Evolutionary conservation across 352 stramenopile genomes (phyloP).

Genomic region (Phytophthora podocarpi): DNA sequence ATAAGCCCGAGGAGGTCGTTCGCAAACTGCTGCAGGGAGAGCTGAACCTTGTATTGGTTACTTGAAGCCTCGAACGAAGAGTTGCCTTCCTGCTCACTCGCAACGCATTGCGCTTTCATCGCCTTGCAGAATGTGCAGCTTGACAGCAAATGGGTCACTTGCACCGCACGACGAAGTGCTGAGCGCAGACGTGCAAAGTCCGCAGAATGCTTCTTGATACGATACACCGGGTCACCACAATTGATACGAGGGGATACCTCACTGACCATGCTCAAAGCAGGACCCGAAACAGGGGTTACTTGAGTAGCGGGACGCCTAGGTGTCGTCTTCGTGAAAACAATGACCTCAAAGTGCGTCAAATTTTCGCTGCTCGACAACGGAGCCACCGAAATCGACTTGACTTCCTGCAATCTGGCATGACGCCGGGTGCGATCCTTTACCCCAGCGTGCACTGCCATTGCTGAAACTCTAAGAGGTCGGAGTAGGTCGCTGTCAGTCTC

Average conservation of each 20-base stretch:
- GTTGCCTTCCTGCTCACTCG: neutral
- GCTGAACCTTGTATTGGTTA: neutral
- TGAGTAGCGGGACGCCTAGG: neutral
- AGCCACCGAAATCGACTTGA: slow-evolving; percentile 9
- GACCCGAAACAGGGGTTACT: neutral
- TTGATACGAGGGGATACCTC: too few relatives aligned
- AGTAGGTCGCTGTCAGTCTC: neutral
- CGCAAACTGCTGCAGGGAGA: slow-evolving; percentile 7
- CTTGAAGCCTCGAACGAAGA: neutral
- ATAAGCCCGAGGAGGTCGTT: slow-evolving; percentile 3
- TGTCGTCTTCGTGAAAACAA: neutral
- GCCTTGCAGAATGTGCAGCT: slow-evolving; percentile 13
- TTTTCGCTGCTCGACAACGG: neutral
- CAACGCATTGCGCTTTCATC: neutral
- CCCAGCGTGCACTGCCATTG: neutral
- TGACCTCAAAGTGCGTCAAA: neutral
- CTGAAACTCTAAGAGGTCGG: neutral
- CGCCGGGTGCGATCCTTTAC: neutral
- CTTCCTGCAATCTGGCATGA: neutral
- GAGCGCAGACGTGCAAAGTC: slow-evolving; percentile 3
- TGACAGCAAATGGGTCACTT: slow-evolving; percentile 18
- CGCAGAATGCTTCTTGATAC: slow-evolving; percentile 9
- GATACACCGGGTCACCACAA: neutral
- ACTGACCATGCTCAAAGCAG: neutral
- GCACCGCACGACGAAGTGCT: neutral